Conservation (phyloP, 768 basidiomycete species). For the Lactarius hengduanensis region DNA sequence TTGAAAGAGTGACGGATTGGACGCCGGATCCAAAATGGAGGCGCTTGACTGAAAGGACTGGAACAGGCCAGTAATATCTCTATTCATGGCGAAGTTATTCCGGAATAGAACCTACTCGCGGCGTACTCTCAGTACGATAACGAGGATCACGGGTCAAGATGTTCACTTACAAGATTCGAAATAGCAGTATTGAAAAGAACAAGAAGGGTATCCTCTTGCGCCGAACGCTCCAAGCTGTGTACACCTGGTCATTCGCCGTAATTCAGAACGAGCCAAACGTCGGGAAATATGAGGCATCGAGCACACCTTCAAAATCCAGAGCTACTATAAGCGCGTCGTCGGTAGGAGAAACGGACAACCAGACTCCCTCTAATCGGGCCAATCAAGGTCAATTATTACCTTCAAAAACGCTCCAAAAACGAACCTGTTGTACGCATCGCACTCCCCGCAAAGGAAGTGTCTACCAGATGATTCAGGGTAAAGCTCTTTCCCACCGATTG, state of each 20-base stretch:
- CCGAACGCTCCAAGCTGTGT: slow-evolving; percentile 61
- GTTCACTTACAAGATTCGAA: slow-evolving; percentile 51
- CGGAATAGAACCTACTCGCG: slow-evolving; percentile 57
- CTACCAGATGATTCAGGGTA: slow-evolving; percentile 58
- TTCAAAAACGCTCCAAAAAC: not conserved
- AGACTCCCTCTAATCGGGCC: slow-evolving; percentile 48
- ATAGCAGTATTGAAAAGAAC: slow-evolving; percentile 66
- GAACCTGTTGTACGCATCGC: slow-evolving; percentile 60
- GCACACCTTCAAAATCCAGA: slow-evolving; percentile 60
- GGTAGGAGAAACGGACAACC: slow-evolving; percentile 68
- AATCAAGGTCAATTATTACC: not conserved
- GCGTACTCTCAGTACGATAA: not conserved
- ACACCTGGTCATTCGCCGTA: slow-evolving; percentile 41
- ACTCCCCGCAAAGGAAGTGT: slow-evolving; percentile 64
- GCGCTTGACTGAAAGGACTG: slow-evolving; percentile 61
- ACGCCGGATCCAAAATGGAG: slow-evolving; percentile 54
- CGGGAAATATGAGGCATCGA: not conserved
- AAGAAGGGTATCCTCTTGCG: slow-evolving; percentile 61
- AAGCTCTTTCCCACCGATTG: slow-evolving; percentile 66
- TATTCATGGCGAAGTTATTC: slow-evolving; percentile 62
- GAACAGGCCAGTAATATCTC: slow-evolving; percentile 60
- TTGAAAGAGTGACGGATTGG: slow-evolving; percentile 59
- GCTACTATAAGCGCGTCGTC: slow-evolving; percentile 54
- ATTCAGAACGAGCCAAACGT: not conserved
- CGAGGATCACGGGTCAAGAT: not conserved